Base-by-base conservation (phyloP, 139 green algal genomes). In the Microglena sp. region DNA sequence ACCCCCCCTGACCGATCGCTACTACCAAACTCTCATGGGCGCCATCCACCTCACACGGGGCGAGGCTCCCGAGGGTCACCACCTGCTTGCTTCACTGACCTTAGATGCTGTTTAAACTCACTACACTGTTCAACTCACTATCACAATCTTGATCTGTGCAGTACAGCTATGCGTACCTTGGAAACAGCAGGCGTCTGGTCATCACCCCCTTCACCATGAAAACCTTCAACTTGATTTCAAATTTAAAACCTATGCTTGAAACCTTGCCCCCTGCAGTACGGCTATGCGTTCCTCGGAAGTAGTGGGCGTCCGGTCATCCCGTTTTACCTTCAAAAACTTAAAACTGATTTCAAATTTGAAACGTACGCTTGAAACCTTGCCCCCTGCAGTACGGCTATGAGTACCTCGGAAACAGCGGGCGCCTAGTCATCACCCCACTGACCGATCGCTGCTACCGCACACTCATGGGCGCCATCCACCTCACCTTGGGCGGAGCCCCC, bases 131-230 rank as follows among this genome's bases (percentile, higher is more conserved):
- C n/a, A n/a, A n/a, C n/a, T n/a, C n/a, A n/a, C n/a, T n/a, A n/a
- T n/a, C n/a, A n/a, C n/a, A n/a, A n/a, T n/a, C n/a, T n/a, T n/a
- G n/a, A n/a, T 54, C 54, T 2, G 58, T 84, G 24, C 74, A 86
- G 68, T 86, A 82, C 57, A 84, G 82, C 31, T 90, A 90, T 66
- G 84, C 90, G 72, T 91, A 90, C 74, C 83, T 91, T 26, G 86
- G 86, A 53, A 91, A 91, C 77, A 79, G 58, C 44, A 71, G 69
- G 4, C 71, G 84, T 22, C 78, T 92, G 45, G 84, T 92, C 67
- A 92, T 92, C 78, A 91, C 86, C 28, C 86, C 86, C 34, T 73
- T 92, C 6, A 92, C 86, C n/a, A n/a, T n/a, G n/a, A n/a, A n/a
- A n/a, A n/a, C n/a, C n/a, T n/a, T 30, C 64, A 70, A 35, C 64